Evolutionary conservation across 2,329 filamentous ascomycete species (phyloP), one percentile per base, ranked within the genome.

Genomic region (Ascocoryne sarcoides): DNA sequence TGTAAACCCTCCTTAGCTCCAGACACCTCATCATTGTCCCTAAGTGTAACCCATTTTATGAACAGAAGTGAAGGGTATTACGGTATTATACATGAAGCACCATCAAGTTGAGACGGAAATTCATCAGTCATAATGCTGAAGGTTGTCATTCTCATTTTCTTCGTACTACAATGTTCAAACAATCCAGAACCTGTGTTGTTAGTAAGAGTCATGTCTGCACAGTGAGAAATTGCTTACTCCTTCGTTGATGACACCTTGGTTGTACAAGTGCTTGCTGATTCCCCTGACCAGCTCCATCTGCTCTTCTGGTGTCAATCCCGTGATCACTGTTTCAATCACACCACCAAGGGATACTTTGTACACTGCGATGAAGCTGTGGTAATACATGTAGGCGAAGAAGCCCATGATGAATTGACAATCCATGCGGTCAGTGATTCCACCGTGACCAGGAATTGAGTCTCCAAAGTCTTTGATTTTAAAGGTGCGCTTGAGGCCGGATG

Each of bases 381-480:
- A 98, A 67, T 98, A 98, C 75, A 98, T 89, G 69, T 88, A 96
- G 12, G 90, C 79, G 57, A 98, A 96, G 65, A 95, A 92, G 7
- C 92, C 92, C 92, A 98, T 98, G 69, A 96, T 96, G 67, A 98
- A 98, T 61, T 98, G 92, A 63, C 92, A 98, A 61, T 98, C 92
- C 90, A 98, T 96, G 47, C 92, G 84, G 61, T 98, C 92, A 12
- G 92, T 98, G 68, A 98, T 96, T 53, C 92, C 92, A 46, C 92
- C 92, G 57, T 98, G 92, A 16, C 92, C 92, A 1, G 92, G 92
- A 53, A 98, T 98, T 1, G 88, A 94, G 64, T 98, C 86, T 52
- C 92, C 92, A 66, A 98, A 98, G 67, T 98, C 92, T 73, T 98
- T 98, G 73, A 98, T 93, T 69, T 98, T 96, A 70, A 98, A 98